A percentile compares a stretch with the other conserved stretches of the same genome.
phyloP scores from a whole-genome alignment of 306 rosid species.

The Fragaria nilgerrensis region DNA sequence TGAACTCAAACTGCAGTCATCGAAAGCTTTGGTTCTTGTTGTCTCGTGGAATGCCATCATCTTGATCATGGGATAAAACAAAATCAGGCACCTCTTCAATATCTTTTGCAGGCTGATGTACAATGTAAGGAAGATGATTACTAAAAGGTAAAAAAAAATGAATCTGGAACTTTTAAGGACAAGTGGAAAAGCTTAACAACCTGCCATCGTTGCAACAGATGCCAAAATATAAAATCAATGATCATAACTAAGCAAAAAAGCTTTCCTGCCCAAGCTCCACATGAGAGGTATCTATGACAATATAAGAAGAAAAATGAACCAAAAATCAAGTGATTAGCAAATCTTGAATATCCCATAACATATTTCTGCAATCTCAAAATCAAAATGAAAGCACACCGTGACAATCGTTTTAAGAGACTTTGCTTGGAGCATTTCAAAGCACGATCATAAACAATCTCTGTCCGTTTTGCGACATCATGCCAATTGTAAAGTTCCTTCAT shows the following conservation, averaged over 20 bases:
- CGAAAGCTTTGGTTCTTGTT: conserved; percentile 1
- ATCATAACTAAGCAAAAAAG: conserved; percentile 86
- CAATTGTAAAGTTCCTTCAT: conserved; percentile 79
- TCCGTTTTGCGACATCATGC: conserved; percentile 88
- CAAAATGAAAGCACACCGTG: conserved; percentile 46
- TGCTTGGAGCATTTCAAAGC: conserved; percentile 70
- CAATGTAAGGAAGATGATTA: conserved; percentile 9
- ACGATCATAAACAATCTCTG: conserved; percentile 81
- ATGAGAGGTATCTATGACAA: conserved; percentile 58
- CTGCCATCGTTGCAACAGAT: conserved; percentile 65
- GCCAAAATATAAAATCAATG: conserved; percentile 75
- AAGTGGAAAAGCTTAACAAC: conserved; percentile 31
- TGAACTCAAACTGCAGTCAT: background rate
- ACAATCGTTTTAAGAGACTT: conserved; percentile 63
- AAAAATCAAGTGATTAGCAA: conserved; percentile 26
- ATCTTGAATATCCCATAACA: background rate
- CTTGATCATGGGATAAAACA: conserved; percentile 32
- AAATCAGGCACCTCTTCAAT: conserved; percentile 64
- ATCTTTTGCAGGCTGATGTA: conserved; percentile 58
- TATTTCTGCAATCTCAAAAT: background rate
- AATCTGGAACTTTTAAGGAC: conserved; percentile 9
- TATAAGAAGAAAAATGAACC: background rate
- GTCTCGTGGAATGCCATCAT: conserved; percentile 17
- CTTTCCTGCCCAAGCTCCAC: conserved; percentile 94
- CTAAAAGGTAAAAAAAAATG: background rate